Conservation (phyloP, 2,329 filamentous ascomycete genomes). For the Monosporascus sp. region DNA sequence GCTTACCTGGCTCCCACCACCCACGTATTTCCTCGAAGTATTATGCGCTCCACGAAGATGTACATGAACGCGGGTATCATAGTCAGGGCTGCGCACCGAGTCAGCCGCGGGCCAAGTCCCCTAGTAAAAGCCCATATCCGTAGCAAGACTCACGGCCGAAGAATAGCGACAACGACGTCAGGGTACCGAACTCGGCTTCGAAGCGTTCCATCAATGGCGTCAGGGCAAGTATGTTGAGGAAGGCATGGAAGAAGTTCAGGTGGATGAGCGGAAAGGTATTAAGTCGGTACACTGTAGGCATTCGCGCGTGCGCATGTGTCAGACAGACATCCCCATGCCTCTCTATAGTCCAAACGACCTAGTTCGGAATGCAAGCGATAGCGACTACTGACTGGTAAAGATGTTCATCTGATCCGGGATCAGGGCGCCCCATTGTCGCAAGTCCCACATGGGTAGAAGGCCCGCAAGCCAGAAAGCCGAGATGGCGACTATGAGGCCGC, state of each 20-base stretch:
- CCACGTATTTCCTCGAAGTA: conserved; percentile 66
- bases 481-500: conserved; percentile 63
- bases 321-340: not conserved
- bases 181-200: conserved; percentile 85
- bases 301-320: not conserved
- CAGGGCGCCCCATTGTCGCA: conserved; percentile 73
- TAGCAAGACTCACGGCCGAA: conserved; percentile 69
- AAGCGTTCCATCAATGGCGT: conserved; percentile 90
- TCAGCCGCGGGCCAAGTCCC: not conserved
- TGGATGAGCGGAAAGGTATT: conserved; percentile 93
- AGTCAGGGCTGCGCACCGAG: conserved; percentile 57
- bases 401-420: conserved; percentile 72
- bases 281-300: conserved; percentile 71
- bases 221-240: conserved; percentile 75
- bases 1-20: conserved; percentile 78
- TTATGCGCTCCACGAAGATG: conserved; percentile 67
- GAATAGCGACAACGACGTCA: conserved; percentile 83
- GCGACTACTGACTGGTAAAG: conserved; percentile 55
- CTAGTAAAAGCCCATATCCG: not conserved
- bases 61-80: conserved; percentile 81
- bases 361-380: not conserved
- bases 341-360: not conserved
- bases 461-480: conserved; percentile 64
- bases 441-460: conserved; percentile 64
- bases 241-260: conserved; percentile 69